A percentile compares a stretch with the other conserved stretches of the same genome.
These are phyloP conservation scores for Asterophora lycoperdoides DNA, from an alignment of 768 basidiomycete genomes.

Conservation along the genomic window DNA sequence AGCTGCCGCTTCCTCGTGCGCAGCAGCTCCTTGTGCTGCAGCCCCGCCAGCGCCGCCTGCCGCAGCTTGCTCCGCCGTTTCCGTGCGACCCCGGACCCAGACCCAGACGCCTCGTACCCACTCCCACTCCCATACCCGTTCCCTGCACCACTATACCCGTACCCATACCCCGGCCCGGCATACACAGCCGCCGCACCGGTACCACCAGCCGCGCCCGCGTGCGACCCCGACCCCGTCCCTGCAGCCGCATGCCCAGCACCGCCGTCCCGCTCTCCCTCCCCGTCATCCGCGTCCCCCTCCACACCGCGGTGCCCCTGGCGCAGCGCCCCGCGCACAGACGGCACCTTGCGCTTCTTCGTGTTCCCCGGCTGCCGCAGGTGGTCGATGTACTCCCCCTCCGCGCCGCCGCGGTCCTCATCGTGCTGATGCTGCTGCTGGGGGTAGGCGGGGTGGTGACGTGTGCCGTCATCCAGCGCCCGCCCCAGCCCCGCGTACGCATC, in stretches of 20 bases:
- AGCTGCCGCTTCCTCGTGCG: slow-evolving; percentile 67
- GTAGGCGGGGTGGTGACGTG: too few relatives aligned
- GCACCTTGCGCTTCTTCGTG: slow-evolving; percentile 87
- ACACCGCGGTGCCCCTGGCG: neutral
- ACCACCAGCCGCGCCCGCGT: neutral
- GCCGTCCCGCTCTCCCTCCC: too few relatives aligned
- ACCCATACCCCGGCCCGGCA: too few relatives aligned
- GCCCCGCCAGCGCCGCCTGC: slow-evolving; percentile 59
- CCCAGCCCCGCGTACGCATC: too few relatives aligned
- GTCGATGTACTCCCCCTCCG: slow-evolving; percentile 61
- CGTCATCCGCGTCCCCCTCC: neutral
- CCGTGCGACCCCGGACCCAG: too few relatives aligned
- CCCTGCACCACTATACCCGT: too few relatives aligned
- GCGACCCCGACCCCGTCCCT: neutral
- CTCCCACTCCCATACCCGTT: slow-evolving; percentile 4
- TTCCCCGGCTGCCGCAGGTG: slow-evolving; percentile 75
- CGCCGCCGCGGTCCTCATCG: slow-evolving; percentile 49
- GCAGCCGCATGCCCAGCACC: too few relatives aligned
- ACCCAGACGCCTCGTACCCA: too few relatives aligned
- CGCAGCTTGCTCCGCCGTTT: slow-evolving; percentile 41
- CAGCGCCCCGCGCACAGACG: slow-evolving; percentile 41
- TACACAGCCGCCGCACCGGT: too few relatives aligned
- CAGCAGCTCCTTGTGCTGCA: slow-evolving; percentile 74
- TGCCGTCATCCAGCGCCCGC: too few relatives aligned
- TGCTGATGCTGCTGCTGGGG: neutral